Percentiles rank a stretch among this genome's conserved stretches.
These are phyloP conservation scores for Ogataea nonfermentans DNA, from an alignment of 805 yeast genomes.

Conservation along the genomic window DNA sequence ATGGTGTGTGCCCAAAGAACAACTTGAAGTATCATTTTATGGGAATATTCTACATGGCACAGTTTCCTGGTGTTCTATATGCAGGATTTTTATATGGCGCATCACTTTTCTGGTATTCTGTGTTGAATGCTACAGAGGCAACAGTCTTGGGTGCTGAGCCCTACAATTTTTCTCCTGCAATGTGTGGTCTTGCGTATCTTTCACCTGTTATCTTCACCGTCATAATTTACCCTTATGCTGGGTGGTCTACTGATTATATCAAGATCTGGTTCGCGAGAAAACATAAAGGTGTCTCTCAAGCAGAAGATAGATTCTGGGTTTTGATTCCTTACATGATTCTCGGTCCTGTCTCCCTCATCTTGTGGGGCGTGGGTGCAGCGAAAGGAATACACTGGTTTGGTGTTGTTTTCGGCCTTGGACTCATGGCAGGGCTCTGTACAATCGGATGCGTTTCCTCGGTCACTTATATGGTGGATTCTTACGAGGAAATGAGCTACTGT, in stretches of 20 bases:
- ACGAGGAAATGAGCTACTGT: slow-evolving; percentile 51
- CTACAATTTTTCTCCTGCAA: slow-evolving; percentile 48
- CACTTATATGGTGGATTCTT: slow-evolving; percentile 57
- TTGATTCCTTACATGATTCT: slow-evolving; percentile 44
- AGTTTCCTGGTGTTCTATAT: slow-evolving; percentile 56
- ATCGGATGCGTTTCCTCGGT: slow-evolving; percentile 52
- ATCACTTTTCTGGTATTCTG: slow-evolving; percentile 46
- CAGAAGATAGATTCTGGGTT: slow-evolving; percentile 60
- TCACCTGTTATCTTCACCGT: slow-evolving; percentile 52
- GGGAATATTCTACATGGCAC: slow-evolving; percentile 42
- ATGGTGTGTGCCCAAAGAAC: slow-evolving; percentile 34
- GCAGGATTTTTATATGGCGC: slow-evolving; percentile 54
- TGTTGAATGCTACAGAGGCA: slow-evolving; percentile 50
- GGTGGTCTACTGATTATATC: slow-evolving; percentile 50
- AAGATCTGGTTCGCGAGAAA: slow-evolving; percentile 47
- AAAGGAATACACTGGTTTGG: slow-evolving; percentile 55
- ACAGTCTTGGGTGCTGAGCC: slow-evolving; percentile 44
- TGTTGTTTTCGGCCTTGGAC: slow-evolving; percentile 52
- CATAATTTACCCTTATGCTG: slow-evolving; percentile 45
- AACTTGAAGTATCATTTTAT: slow-evolving; percentile 28
- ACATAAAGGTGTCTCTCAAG: slow-evolving; percentile 50
- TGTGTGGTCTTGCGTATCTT: slow-evolving; percentile 49
- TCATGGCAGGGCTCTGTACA: slow-evolving; percentile 52
- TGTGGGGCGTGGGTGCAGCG: slow-evolving; percentile 66
- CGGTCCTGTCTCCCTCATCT: slow-evolving; percentile 53